These are phyloP conservation scores for Fraxinus velutina DNA, from an alignment of 305 asterid species.

Conservation along the genomic window DNA sequence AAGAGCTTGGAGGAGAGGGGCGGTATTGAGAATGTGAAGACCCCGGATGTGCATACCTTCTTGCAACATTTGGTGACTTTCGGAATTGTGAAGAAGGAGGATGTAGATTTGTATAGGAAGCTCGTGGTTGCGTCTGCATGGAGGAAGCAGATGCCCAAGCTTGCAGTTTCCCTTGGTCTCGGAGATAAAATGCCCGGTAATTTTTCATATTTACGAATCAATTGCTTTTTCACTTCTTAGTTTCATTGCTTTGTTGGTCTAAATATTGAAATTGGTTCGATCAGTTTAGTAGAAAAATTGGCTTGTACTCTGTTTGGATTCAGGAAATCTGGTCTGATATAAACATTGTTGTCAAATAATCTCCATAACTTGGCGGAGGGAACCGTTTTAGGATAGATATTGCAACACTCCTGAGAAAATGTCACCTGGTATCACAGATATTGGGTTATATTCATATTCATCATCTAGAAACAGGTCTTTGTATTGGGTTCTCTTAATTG, in stretches of 20 bases:
- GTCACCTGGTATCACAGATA: neutral
- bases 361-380: neutral
- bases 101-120: slow-evolving; percentile 85
- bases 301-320: neutral
- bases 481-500: neutral
- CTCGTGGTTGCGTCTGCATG: slow-evolving; percentile 98
- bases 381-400: neutral
- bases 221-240: neutral
- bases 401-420: neutral
- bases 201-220: neutral
- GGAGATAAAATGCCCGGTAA: slow-evolving; percentile 94
- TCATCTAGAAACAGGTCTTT: neutral
- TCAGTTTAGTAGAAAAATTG: neutral
- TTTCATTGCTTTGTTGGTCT: neutral
- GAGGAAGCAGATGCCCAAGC: slow-evolving; percentile 99
- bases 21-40: slow-evolving; percentile 88
- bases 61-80: slow-evolving; percentile 97
- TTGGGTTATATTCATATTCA: neutral
- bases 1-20: slow-evolving; percentile 96
- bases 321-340: neutral
- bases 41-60: slow-evolving; percentile 95
- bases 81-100: slow-evolving; percentile 75
- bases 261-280: neutral
- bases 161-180: slow-evolving; percentile 88
- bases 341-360: neutral